Conservation (phyloP, 352 stramenopile genomes). For the Salisapilia sapeloensis region DNA sequence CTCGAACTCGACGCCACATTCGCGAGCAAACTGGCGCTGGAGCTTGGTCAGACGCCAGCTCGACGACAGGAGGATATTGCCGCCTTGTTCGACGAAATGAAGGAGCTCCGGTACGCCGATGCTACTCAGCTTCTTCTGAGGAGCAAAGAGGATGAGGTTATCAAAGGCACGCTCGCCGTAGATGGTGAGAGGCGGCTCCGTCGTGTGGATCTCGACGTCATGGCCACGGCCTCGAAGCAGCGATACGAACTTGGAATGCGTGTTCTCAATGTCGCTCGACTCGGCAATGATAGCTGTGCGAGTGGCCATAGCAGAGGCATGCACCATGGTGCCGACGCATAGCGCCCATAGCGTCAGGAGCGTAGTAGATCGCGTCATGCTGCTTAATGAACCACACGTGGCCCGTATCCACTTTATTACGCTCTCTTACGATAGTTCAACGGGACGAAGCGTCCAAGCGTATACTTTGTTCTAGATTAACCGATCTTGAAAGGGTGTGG, state of each 20-base stretch:
- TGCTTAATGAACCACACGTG: too few species aligned
- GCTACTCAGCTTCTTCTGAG: conserved; percentile 54
- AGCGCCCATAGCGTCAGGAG: too few species aligned
- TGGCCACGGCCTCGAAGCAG: conserved; percentile 50
- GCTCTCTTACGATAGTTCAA: too few species aligned
- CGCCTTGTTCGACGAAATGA: conserved; percentile 74
- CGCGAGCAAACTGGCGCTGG: conserved; percentile 70
- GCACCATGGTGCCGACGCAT: too few species aligned
- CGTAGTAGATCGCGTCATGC: too few species aligned
- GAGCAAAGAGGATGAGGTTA: conserved; percentile 82
- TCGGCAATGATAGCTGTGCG: conserved; percentile 60
- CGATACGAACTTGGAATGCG: conserved; percentile 66
- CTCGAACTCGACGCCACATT: conserved; percentile 80
- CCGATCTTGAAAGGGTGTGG: too few species aligned
- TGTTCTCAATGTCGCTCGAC: conserved; percentile 28
- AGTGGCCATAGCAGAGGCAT: too few species aligned
- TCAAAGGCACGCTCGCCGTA: conserved; percentile 81
- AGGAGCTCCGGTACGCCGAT: conserved; percentile 54
- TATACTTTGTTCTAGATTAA: too few species aligned
- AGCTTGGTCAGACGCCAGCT: conserved; percentile 46
- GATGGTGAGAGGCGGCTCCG: conserved; percentile 35
- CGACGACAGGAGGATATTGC: conserved; percentile 64
- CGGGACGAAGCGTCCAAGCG: too few species aligned
- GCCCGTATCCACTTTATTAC: too few species aligned
- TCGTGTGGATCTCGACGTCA: conserved; percentile 37